These are phyloP conservation scores for Suillus hirtellus DNA, from an alignment of 768 basidiomycete genomes.

Conservation along the genomic window DNA sequence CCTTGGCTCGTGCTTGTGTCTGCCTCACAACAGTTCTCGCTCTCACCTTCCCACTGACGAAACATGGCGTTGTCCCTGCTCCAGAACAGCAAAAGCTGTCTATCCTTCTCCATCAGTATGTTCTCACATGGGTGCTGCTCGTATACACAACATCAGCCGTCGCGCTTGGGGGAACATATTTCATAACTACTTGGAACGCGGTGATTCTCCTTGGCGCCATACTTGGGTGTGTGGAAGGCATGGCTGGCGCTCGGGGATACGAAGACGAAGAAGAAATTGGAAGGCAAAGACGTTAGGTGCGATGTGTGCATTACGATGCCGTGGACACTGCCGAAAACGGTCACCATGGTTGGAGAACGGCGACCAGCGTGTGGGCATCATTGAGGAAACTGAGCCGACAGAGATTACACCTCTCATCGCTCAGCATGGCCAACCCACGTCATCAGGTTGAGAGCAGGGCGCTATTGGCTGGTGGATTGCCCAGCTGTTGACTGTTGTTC, in stretches of 20 bases:
- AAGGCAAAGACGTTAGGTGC: constrained; percentile 11
- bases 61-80: constrained; percentile 22
- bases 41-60: constrained; percentile 37
- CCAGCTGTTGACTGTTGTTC: constrained; percentile 57
- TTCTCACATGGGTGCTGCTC: too few relatives aligned
- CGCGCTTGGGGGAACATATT: too few relatives aligned
- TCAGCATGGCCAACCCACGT: constrained; percentile 19
- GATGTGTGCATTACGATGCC: constrained; percentile 28
- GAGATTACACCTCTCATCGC: constrained; percentile 59
- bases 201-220: constrained; percentile 43
- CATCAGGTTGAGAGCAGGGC: constrained; percentile 16
- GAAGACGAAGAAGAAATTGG: constrained; percentile 16
- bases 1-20: constrained; percentile 53
- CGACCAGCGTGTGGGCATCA: constrained; percentile 22
- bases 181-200: constrained; percentile 49
- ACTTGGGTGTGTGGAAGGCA: constrained; percentile 39
- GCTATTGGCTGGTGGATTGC: constrained; percentile 50
- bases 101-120: constrained; percentile 51
- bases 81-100: constrained; percentile 50
- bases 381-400: constrained; percentile 44
- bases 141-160: too few relatives aligned
- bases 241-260: constrained; percentile 20
- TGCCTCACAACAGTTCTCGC: constrained; percentile 46
- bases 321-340: constrained; percentile 21
- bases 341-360: constrained; percentile 7